A percentile compares a stretch with the other conserved stretches of the same genome.
These are phyloP conservation scores for Craterostigma plantagineum DNA, from an alignment of 257 asterid species.

Conservation along the genomic window DNA sequence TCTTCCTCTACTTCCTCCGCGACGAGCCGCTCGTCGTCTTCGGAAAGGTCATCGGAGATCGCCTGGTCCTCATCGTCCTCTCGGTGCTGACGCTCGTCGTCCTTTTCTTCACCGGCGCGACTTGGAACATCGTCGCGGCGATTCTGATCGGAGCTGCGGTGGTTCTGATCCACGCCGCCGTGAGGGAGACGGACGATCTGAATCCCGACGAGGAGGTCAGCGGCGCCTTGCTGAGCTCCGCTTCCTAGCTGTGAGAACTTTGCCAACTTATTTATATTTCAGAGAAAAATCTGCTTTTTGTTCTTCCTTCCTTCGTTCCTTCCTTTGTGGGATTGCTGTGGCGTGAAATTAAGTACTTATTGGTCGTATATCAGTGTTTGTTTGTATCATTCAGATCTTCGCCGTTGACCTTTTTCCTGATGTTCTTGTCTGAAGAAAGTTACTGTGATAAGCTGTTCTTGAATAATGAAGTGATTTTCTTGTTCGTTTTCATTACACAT, in stretches of 20 bases:
- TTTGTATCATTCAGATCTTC: too few relatives aligned
- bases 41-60: slow-evolving; percentile 42
- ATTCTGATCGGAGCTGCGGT: slow-evolving; percentile 36
- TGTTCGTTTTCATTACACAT: slow-evolving; percentile 8
- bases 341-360: too few relatives aligned
- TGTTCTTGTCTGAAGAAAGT: slow-evolving; percentile 10
- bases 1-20: slow-evolving; percentile 64
- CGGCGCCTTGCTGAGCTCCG: slow-evolving; percentile 26
- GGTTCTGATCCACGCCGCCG: slow-evolving; percentile 55
- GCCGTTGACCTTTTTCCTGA: not conserved
- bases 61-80: slow-evolving; percentile 40
- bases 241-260: too few relatives aligned
- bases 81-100: slow-evolving; percentile 27
- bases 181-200: slow-evolving; percentile 63
- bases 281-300: not conserved
- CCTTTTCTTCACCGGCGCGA: slow-evolving; percentile 50
- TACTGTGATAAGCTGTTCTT: slow-evolving; percentile 5
- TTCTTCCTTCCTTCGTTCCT: not conserved
- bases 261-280: too few relatives aligned
- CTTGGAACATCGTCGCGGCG: slow-evolving; percentile 31
- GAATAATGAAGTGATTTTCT: slow-evolving; percentile 1
- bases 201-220: slow-evolving; percentile 37
- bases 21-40: slow-evolving; percentile 61
- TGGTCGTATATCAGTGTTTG: too few relatives aligned
- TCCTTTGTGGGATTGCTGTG: too few relatives aligned